Evolutionary conservation across 2,329 filamentous ascomycete species (phyloP), one percentile per base, ranked within the genome.

Genomic region (Epichloe glyceriae): DNA sequence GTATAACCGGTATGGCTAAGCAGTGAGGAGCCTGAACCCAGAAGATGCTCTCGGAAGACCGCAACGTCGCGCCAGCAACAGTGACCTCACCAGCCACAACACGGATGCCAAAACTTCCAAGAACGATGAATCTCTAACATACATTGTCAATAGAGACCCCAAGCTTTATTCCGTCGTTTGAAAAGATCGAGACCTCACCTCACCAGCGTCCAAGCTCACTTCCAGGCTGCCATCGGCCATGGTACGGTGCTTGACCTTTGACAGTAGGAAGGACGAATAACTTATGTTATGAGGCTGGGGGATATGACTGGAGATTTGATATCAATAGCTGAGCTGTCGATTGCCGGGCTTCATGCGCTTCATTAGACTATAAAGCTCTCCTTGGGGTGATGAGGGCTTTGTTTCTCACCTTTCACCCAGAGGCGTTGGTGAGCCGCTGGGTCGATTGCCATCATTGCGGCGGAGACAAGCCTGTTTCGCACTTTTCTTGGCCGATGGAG

Each of bases 21-120:
- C 82, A 86, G 41, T 77, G 75, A 1, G 85, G 79, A 15, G 85
- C 83, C 62, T 79, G 80, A 15, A 87, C 72, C 70, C 77, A 81
- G 55, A 76, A 69, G 5, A 69, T 61, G 1, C 58, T 63, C 26
- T 73, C 67, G 0, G 73, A 70, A 1, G 74, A 62, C 11, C 70
- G 68, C 3, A 91, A 62, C 6, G 73, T 76, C 6, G 85, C 80
- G 15, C 86, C 85, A 14, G 80, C 75, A 26, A 91, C 64, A 1
- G 78, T 81, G 22, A 85, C 69, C 42, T 80, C 72, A 2, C 87
- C 87, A 49, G 71, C 72, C 8, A 70, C 59, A 0, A 91, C 73
- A 12, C 70, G 70, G 33, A 91, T 62, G 15, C 81, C 79, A 63
- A 82, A 93, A 58, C 78, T 82, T 1, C 87, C 87, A 11, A 88